phyloP scores from a whole-genome alignment of 495 filamentous ascomycete genomes.

The Hyaloscypha bicolor region DNA sequence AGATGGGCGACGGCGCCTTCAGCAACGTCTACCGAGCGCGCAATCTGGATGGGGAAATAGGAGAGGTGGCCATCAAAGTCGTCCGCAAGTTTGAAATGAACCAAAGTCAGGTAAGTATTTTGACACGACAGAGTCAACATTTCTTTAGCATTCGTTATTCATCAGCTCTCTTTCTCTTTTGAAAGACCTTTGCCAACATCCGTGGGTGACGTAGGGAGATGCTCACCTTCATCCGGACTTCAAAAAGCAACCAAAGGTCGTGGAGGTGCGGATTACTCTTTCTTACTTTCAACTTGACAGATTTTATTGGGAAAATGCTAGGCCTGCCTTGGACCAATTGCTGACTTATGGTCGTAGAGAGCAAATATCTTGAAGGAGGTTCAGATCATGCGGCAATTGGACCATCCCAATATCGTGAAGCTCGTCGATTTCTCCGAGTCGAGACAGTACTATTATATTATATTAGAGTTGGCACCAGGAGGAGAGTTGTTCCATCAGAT shows the following conservation, averaged over 20 bases:
- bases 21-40: slow-evolving; percentile 95
- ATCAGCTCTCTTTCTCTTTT: slow-evolving; percentile 25
- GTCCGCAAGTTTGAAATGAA: slow-evolving; percentile 99
- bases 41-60: slow-evolving; percentile 66
- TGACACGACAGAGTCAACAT: slow-evolving; percentile 26
- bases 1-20: slow-evolving; percentile 99
- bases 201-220: slow-evolving; percentile 63
- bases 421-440: slow-evolving; percentile 94
- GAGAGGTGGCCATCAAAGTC: slow-evolving; percentile 95
- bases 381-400: slow-evolving; percentile 95
- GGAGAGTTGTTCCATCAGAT: slow-evolving; percentile 99
- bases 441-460: slow-evolving; percentile 93
- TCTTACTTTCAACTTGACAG: slow-evolving; percentile 28
- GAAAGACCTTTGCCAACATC: slow-evolving; percentile 32
- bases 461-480: slow-evolving; percentile 92
- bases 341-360: slow-evolving; percentile 57
- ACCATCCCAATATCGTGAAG: slow-evolving; percentile 94
- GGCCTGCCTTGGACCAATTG: slow-evolving; percentile 16
- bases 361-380: slow-evolving; percentile 98
- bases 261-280: slow-evolving; percentile 77
- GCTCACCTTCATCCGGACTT: slow-evolving; percentile 91
- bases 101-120: slow-evolving; percentile 83
- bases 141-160: slow-evolving; percentile 14
- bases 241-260: slow-evolving; percentile 89
- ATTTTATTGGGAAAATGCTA: slow-evolving; percentile 28